Evolutionary conservation across 116 monocot species (phyloP), one percentile per base, ranked within the genome.

Genomic region (Dioscorea cayenensis): DNA sequence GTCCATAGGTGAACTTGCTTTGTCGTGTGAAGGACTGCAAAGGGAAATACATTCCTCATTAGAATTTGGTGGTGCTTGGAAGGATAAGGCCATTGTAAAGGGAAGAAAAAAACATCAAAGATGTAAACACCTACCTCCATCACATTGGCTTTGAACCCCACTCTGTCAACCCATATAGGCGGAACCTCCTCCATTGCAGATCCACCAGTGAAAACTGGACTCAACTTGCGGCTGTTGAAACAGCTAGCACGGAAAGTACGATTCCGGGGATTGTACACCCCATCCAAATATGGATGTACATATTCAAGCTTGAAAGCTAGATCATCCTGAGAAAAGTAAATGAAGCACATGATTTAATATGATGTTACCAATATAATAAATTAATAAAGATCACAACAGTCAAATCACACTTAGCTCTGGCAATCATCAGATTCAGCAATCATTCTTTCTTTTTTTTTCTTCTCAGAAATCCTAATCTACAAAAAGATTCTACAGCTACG

Each of bases 201-300:
- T 19, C 99, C 99, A 76, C 94, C 94, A 65, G 85, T 89, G 73
- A 99, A 99, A 28, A 94, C 85, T 60, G 99, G 99, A 43, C 99
- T 99, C 65, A 99, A 66, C 65, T 99, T 99, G 43, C 99, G 74
- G 68, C 83, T 91, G 65, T 99, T 99, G 78, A 99, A 99, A 77
- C 84, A 84, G 73, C 81, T 94, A 16, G 89, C 28, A 58, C 94
- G 89, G 60, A 94, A 94, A 13, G 99, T 91, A 10, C 99, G 94
- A 66, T 99, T 94, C 10, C 85, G 80, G 29, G 89, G 83, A 73
- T 91, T 74, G 10, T 74, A 60, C 27, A 99, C 78, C 58, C 99
- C 99, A 79, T 99, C 99, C 52, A 99, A 17, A 77, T 99, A 99
- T 35, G 99, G 99, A 80, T 99, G 99, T 63, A 94, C 94, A 77